These are phyloP conservation scores for Begonia fuchsioides DNA, from an alignment of 306 rosid genomes.

Conservation along the genomic window DNA sequence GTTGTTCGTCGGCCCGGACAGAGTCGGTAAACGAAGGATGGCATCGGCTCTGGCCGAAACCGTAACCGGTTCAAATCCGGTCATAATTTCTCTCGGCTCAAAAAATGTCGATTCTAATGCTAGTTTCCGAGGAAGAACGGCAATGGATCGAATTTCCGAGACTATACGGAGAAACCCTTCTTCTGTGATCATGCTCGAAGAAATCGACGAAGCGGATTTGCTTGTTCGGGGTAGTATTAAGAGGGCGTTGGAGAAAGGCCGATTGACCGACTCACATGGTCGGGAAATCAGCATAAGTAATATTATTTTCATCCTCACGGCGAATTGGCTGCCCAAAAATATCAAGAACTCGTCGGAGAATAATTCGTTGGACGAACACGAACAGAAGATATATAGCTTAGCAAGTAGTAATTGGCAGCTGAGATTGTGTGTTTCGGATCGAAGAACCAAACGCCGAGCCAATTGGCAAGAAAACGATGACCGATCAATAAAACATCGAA, in stretches of 20 bases:
- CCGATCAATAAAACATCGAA: conserved; percentile 40
- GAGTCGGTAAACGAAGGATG: conserved; percentile 90
- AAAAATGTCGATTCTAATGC: conserved; percentile 39
- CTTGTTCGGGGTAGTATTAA: conserved; percentile 52
- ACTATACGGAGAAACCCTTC: conserved; percentile 64
- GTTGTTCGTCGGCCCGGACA: conserved; percentile 73
- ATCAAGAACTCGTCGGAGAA: conserved; percentile 26
- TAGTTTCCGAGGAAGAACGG: conserved; percentile 68
- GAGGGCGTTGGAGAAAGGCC: conserved; percentile 75
- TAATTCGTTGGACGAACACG: conserved; percentile 27
- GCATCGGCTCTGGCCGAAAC: conserved; percentile 72
- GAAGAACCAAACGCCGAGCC: conserved; percentile 49
- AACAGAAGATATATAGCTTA: conserved; percentile 43
- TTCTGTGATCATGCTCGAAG: conserved; percentile 80
- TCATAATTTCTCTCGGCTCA: conserved; percentile 40
- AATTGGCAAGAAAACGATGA: conserved; percentile 45
- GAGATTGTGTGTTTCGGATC: conserved; percentile 41
- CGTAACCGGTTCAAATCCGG: conserved; percentile 53
- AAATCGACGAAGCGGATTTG: conserved; percentile 59
- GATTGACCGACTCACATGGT: conserved; percentile 71
- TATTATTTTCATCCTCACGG: conserved; percentile 69
- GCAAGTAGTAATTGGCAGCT: conserved; percentile 59
- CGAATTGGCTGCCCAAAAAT: conserved; percentile 68
- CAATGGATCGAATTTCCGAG: conserved; percentile 69
- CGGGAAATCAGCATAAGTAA: conserved; percentile 79